Conservation (phyloP, 257 asterid genomes). For the Mentha longifolia region DNA sequence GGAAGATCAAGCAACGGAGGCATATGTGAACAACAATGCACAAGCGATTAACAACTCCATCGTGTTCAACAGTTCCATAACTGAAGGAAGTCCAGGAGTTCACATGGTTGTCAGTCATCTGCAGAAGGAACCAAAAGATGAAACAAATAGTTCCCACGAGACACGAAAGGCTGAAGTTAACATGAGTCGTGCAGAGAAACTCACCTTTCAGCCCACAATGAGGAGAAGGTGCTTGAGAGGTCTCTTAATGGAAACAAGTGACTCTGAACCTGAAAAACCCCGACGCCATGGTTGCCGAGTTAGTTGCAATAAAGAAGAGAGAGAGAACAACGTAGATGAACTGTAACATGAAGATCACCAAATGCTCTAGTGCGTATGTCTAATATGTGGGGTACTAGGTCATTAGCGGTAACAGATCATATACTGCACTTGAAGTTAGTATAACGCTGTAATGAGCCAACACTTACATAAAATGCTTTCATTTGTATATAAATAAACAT, state of each 20-base stretch:
- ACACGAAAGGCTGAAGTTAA: constrained; percentile 53
- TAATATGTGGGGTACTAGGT: too few relatives aligned
- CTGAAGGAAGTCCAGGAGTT: constrained; percentile 75
- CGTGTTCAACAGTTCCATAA: constrained; percentile 57
- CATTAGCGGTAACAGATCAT: constrained; percentile 22
- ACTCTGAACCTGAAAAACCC: constrained; percentile 68
- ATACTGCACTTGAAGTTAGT: not conserved
- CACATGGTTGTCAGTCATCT: constrained; percentile 45
- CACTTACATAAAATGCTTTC: constrained; percentile 17
- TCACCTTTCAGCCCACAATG: constrained; percentile 59
- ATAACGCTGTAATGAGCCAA: constrained; percentile 24
- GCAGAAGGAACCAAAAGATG: constrained; percentile 39
- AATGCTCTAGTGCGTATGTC: not conserved
- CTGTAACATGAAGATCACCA: constrained; percentile 33
- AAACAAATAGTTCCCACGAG: constrained; percentile 27
- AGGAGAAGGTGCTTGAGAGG: constrained; percentile 86
- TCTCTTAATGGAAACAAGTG: constrained; percentile 72
- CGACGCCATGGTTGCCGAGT: constrained; percentile 81
- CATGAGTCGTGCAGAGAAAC: constrained; percentile 45
- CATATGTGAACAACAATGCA: constrained; percentile 69
- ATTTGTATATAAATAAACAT: constrained; percentile 14
- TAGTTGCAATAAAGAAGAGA: constrained; percentile 43
- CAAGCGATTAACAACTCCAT: constrained; percentile 87
- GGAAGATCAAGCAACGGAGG: constrained; percentile 54
- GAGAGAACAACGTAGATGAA: constrained; percentile 37